Evolutionary conservation across 495 filamentous ascomycete species (phyloP).

Genomic region (Penicillium lagena): DNA sequence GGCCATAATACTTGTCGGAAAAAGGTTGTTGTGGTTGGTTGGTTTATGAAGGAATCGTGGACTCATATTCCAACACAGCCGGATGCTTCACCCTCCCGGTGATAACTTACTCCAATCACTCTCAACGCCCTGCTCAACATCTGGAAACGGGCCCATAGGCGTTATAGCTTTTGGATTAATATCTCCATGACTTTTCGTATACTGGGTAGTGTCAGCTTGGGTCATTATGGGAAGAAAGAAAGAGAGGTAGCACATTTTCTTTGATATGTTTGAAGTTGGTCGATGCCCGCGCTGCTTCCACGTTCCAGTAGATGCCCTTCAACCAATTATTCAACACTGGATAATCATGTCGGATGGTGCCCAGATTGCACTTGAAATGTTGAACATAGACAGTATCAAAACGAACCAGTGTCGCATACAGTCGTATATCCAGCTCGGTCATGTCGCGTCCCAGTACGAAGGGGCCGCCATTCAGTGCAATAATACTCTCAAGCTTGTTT

Average conservation of each 20-base stretch:
- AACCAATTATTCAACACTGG: constrained; percentile 46
- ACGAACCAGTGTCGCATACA: constrained; percentile 44
- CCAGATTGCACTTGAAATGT: constrained; percentile 53
- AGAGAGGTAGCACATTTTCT: constrained; percentile 35
- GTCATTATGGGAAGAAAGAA: background rate
- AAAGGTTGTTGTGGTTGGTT: too few species aligned
- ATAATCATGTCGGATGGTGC: constrained; percentile 47
- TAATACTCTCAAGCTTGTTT: constrained; percentile 44
- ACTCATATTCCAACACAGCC: background rate
- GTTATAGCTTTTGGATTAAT: constrained; percentile 60
- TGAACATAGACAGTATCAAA: constrained; percentile 49
- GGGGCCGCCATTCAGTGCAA: constrained; percentile 35
- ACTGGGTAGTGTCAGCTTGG: constrained; percentile 17
- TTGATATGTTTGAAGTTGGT: constrained; percentile 55
- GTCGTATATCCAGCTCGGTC: constrained; percentile 46
- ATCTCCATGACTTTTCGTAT: constrained; percentile 48
- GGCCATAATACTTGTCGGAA: too few species aligned
- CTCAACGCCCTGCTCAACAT: constrained; percentile 41
- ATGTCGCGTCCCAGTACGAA: constrained; percentile 39
- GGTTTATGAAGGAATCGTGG: background rate
- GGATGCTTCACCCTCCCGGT: constrained; percentile 1
- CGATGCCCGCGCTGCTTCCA: constrained; percentile 42
- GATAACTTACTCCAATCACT: constrained; percentile 1
- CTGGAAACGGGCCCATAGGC: constrained; percentile 58
- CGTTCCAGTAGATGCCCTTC: constrained; percentile 45